Conservation (phyloP, 106 monocot genomes). For the Dendrobium nobile region DNA sequence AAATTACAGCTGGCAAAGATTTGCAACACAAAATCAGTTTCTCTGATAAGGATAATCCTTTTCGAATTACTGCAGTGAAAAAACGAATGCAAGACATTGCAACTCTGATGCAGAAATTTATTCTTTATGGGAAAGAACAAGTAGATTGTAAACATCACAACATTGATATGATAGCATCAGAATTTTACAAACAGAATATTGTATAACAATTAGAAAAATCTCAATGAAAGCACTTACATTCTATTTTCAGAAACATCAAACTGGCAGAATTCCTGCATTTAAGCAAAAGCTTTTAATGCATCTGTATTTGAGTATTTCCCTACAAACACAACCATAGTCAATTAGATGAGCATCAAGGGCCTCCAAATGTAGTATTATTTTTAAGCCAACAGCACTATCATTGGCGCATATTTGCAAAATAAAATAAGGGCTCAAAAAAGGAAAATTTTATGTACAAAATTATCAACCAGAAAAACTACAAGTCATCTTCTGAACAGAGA, state of each 20-base stretch:
- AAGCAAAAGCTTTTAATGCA: constrained; percentile 7
- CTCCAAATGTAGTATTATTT: constrained; percentile 5
- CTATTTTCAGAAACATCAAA: constrained; percentile 6
- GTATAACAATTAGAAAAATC: not conserved
- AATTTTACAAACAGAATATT: not conserved
- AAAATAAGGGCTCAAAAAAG: constrained; percentile 2
- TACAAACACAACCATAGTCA: constrained; percentile 7
- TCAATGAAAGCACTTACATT: not conserved
- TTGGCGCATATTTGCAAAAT: constrained; percentile 5
- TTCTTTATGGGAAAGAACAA: not conserved
- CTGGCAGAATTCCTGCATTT: constrained; percentile 1
- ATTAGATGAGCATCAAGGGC: constrained; percentile 3
- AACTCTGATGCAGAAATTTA: not conserved
- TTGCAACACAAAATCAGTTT: not conserved
- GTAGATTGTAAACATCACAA: not conserved
- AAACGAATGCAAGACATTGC: not conserved
- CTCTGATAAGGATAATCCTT: not conserved
- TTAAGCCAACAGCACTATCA: constrained; percentile 5
- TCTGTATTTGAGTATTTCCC: not conserved
- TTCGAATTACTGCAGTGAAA: not conserved
- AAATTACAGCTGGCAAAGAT: not conserved
- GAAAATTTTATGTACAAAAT: constrained; percentile 6
- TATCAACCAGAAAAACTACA: constrained; percentile 7
- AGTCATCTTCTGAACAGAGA: not conserved
- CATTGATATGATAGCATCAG: not conserved